Conservation (phyloP, 2,329 filamentous ascomycete genomes). For the Botrytis deweyae region DNA sequence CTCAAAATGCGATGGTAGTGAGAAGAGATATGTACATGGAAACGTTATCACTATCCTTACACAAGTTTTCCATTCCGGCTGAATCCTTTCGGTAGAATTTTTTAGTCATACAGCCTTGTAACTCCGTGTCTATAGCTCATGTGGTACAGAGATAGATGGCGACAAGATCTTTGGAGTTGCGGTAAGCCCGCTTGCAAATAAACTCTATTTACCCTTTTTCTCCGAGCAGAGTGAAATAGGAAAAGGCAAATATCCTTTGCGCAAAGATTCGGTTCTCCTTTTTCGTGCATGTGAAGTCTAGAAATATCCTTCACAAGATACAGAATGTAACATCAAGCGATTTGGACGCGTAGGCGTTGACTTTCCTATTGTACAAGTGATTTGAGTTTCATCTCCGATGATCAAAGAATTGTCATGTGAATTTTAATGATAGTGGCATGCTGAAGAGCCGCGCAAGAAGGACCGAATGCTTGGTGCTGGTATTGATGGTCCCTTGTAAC, state of each 20-base stretch:
- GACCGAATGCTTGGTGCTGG: background rate
- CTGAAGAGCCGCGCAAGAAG: background rate
- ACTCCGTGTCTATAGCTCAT: background rate
- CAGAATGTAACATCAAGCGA: background rate
- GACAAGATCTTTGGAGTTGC: background rate
- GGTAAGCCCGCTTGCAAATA: background rate
- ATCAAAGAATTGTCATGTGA: background rate
- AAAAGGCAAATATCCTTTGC: background rate
- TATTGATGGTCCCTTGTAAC: background rate
- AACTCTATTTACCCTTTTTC: background rate
- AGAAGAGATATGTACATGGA: background rate
- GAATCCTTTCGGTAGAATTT: background rate
- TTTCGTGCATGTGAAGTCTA: background rate
- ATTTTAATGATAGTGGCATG: background rate
- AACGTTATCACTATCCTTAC: background rate
- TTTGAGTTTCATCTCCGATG: background rate
- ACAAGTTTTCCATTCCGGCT: background rate
- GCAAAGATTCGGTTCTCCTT: background rate
- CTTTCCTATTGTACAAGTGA: background rate
- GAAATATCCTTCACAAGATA: background rate
- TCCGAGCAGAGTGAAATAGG: background rate
- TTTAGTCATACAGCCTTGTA: background rate
- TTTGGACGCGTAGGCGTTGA: background rate
- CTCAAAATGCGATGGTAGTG: background rate
- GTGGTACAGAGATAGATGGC: background rate